Evolutionary conservation across 1,139 yeast species (phyloP), one percentile per base, ranked within the genome.

Genomic region (Hyphopichia pseudoburtonii): DNA sequence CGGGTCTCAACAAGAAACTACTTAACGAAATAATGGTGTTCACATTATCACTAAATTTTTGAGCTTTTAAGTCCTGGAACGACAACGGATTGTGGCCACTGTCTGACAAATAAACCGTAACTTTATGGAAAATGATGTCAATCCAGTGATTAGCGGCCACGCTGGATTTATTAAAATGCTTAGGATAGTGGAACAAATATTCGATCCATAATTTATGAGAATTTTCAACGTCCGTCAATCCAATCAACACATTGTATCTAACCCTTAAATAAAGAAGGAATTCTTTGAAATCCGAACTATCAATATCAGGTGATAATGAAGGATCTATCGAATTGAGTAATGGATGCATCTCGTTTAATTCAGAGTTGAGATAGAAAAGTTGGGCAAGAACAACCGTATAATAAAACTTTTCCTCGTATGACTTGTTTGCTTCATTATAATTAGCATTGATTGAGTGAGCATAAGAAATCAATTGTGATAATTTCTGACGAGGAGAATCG

Each of bases 111-210:
- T 46, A 40, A 15, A 41, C 33, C 10, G 66, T 54, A 24, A 66
- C 53, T 35, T 57, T 54, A 22, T 47, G 48, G 40, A 54, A 60
- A 30, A 69, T 45, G 25, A 62, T 48, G 19, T 60, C 66, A n/a
- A 66, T 51, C 77, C 77, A 71, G 37, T 58, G 51, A 35, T 60
- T 60, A 3, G 66, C 72, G 2, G 70, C 61, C 17, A 67, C 61
- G 33, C 66, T 65, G 5, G 70, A 57, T 41, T 61, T 63, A 17
- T 45, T 39, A 41, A 66, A 67, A 9, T 68, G 67, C 21, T 40
- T 47, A 17, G 51, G 51, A 36, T 54, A 52, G 29, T 54, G 44
- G 21, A 40, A 42, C 34, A 70, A 54, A 43, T 59, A 70, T 12
- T 61, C 65, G 15, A 50, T 43, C 72, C 75, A 70, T 24, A 58